phyloP scores from a whole-genome alignment of 2,329 filamentous ascomycete species.

The Acrocalymma vagum region DNA sequence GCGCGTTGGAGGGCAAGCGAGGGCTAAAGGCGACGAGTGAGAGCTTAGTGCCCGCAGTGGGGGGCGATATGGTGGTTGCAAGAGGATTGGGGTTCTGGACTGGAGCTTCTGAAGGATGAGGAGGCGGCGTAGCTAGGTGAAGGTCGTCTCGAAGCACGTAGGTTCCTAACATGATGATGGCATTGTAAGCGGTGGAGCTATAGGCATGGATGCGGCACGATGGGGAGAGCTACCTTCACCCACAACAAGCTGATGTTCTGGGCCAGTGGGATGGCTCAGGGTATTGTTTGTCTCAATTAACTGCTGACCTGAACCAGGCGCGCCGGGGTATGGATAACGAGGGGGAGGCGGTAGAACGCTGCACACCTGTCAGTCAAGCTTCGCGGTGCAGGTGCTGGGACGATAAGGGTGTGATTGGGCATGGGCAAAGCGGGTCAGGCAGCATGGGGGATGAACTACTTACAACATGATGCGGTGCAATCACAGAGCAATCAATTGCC shows the following conservation, averaged over 20 bases:
- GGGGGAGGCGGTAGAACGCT: conserved; percentile 82
- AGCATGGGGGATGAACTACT: conserved; percentile 29
- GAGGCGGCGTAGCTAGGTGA: conserved; percentile 90
- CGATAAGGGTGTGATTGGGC: conserved; percentile 35
- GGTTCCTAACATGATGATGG: conserved; percentile 68
- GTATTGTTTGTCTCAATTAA: conserved; percentile 96
- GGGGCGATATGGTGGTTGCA: conserved; percentile 83
- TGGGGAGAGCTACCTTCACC: conserved; percentile 76
- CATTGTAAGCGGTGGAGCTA: conserved; percentile 26
- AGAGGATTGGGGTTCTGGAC: conserved; percentile 89
- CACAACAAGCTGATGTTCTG: conserved; percentile 88
- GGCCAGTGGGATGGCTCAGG: conserved; percentile 78
- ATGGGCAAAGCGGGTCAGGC: conserved; percentile 18
- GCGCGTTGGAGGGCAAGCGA: conserved; percentile 52
- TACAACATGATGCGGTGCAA: conserved; percentile 46
- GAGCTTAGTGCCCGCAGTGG: conserved; percentile 83
- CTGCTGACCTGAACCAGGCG: conserved; percentile 73
- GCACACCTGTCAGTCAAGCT: conserved; percentile 33
- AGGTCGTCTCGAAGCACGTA: conserved; percentile 92
- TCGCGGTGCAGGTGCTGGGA: conserved; percentile 22
- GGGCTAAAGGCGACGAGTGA: conserved; percentile 78
- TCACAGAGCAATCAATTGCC: conserved; percentile 27
- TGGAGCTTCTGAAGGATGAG: conserved; percentile 92
- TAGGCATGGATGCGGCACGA: conserved; percentile 1
- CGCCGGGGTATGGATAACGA: conserved; percentile 83